Evolutionary conservation across 2,329 filamentous ascomycete species (phyloP).

Genomic region (Waltergamsia citrina): DNA sequence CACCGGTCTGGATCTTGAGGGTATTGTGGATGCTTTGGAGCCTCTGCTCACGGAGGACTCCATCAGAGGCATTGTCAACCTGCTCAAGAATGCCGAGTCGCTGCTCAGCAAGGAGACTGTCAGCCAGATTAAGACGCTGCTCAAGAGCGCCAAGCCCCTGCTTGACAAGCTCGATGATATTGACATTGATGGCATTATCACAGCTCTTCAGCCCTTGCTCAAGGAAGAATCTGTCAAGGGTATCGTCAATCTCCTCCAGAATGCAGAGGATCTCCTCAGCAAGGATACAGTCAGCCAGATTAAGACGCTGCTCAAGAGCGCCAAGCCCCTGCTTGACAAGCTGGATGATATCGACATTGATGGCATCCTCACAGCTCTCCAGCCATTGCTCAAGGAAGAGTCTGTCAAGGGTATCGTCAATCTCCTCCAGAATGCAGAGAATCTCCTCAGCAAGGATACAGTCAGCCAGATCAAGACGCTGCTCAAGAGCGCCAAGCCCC

Average conservation of each 20-base stretch:
- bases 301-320: constrained; percentile 9
- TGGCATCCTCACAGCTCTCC: constrained; percentile 15
- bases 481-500: constrained; percentile 14
- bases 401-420: constrained; percentile 14
- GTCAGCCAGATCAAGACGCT: constrained; percentile 13
- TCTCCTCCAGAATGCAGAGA: constrained; percentile 18
- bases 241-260: constrained; percentile 12
- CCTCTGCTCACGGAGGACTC: constrained; percentile 17
- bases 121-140: constrained; percentile 13
- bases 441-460: constrained; percentile 12
- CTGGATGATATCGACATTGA: constrained; percentile 19
- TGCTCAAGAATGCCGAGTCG: constrained; percentile 19
- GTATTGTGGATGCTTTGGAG: constrained; percentile 15
- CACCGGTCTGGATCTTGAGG: constrained; percentile 18
- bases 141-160: constrained; percentile 11
- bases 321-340: constrained; percentile 16
- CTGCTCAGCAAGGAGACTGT: constrained; percentile 15
- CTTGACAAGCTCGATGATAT: constrained; percentile 18
- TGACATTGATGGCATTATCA: constrained; percentile 19
- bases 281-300: constrained; percentile 16
- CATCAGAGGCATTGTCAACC: constrained; percentile 14
- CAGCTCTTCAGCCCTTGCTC: constrained; percentile 17
- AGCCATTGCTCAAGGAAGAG: constrained; percentile 15
- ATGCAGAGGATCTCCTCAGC: constrained; percentile 18
- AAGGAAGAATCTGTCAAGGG: constrained; percentile 19